Evolutionary conservation across 2,329 filamentous ascomycete species (phyloP), one percentile per base, ranked within the genome.

Genomic region (Hyphodiscus sp.): DNA sequence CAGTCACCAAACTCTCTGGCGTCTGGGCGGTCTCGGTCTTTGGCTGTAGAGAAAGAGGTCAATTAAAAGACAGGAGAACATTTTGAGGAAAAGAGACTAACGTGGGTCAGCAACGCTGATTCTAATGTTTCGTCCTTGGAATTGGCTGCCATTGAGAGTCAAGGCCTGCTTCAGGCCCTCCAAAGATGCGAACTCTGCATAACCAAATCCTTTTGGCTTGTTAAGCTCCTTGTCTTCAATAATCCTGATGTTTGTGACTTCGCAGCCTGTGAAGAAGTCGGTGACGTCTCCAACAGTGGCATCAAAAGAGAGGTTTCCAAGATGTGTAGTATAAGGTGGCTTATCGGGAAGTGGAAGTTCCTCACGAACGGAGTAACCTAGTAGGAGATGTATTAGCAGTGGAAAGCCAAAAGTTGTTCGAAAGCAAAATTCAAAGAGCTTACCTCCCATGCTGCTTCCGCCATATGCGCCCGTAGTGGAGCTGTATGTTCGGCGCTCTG

Each of bases 91-190:
- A 46, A 26, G n/a, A 18, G 23, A 82, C 91, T 74, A 86, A 99
- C 94, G 92, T 71, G 94, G 94, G 76, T 99, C 95, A 49, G 94
- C 95, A 68, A 99, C 86, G 76, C 91, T 96, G 69, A 97, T 86
- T 70, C 90, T 85, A 70, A 99, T 91, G 68, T 85, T 87, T 63
- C 94, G 86, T 63, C 91, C 91, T 70, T 95, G 87, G 71, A 97
- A 91, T 55, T 82, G 84, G 57, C 83, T 78, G 65, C 90, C 89
- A 66, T 91, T 91, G 59, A 94, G 80, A 55, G 84, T 82, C 60
- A 99, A 80, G 53, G 94, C 94, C 73, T 91, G 87, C 77, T 95
- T 95, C 67, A 99, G 77, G 55, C 92, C 92, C 48, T 97, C 92
- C 45, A 94, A 75, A 49, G 83, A 86, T 61, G 79, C 83, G 67